These are phyloP conservation scores for Taxawa tesnikishii DNA, from an alignment of 2,329 filamentous ascomycete species.

Conservation along the genomic window DNA sequence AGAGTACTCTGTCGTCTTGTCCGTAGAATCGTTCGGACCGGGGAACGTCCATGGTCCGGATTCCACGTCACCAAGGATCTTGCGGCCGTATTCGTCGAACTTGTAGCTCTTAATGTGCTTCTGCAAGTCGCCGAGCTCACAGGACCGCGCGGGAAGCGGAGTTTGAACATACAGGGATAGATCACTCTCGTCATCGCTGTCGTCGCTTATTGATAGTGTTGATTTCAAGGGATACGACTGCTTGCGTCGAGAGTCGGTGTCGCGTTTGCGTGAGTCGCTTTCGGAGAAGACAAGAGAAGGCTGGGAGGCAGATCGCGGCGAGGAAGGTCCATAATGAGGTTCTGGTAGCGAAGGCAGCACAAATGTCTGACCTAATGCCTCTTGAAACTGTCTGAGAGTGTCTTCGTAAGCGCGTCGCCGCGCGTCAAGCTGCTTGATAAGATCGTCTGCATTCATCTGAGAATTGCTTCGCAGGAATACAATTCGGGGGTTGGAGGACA, in stretches of 20 bases:
- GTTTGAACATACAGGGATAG: constrained; percentile 27
- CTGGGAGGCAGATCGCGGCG: constrained; percentile 6
- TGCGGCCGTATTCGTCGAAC: constrained; percentile 28
- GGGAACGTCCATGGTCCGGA: constrained; percentile 32
- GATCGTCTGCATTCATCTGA: constrained; percentile 1
- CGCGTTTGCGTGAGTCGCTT: not conserved
- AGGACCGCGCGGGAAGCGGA: constrained; percentile 24
- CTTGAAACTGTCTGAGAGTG: constrained; percentile 10
- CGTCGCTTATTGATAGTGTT: constrained; percentile 16
- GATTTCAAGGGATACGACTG: constrained; percentile 5
- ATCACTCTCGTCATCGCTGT: constrained; percentile 23
- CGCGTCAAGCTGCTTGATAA: constrained; percentile 11
- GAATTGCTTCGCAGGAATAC: too few relatives aligned
- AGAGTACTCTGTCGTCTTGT: constrained; percentile 29
- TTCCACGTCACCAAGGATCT: constrained; percentile 30
- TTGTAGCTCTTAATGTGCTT: constrained; percentile 30
- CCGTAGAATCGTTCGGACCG: constrained; percentile 25
- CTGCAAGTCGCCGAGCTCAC: constrained; percentile 31
- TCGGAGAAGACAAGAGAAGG: constrained; percentile 4
- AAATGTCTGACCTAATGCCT: constrained; percentile 8
- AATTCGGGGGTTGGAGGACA: too few relatives aligned
- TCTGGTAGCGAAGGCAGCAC: constrained; percentile 1
- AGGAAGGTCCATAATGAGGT: not conserved
- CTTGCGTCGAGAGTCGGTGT: constrained; percentile 6
- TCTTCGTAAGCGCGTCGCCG: constrained; percentile 12